Percentiles rank a stretch among this genome's conserved stretches.
Evolutionary conservation across 2,329 filamentous ascomycete species (phyloP).

Genomic region (Ceratocystiopsis sp.): DNA sequence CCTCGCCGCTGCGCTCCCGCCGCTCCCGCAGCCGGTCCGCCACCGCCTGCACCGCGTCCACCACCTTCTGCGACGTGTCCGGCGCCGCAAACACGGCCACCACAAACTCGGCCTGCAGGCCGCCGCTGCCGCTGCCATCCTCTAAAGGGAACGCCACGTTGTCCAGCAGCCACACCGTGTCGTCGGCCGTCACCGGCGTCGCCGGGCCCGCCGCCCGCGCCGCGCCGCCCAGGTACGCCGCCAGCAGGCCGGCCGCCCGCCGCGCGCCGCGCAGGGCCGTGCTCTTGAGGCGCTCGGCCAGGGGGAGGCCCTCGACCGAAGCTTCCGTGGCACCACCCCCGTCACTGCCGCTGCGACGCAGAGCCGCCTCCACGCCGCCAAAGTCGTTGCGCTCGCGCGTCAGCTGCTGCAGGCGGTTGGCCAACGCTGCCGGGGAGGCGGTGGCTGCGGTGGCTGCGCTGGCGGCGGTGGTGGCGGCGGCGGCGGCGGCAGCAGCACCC

Average conservation of each 20-base stretch:
- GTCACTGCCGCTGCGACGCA: conserved; percentile 13
- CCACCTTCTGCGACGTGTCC: conserved; percentile 49
- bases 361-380: conserved; percentile 29
- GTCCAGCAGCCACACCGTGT: conserved; percentile 79
- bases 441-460: too few relatives aligned
- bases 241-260: too few relatives aligned
- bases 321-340: too few relatives aligned
- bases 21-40: conserved; percentile 50
- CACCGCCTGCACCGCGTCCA: conserved; percentile 52
- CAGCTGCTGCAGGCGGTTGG: conserved; percentile 28
- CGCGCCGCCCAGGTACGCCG: too few relatives aligned
- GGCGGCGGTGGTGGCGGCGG: background rate
- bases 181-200: conserved; percentile 13
- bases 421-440: too few relatives aligned
- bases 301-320: too few relatives aligned
- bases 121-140: background rate
- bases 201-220: too few relatives aligned
- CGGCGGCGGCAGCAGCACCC: background rate
- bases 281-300: too few relatives aligned
- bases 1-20: too few relatives aligned
- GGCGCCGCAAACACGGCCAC: conserved; percentile 63
- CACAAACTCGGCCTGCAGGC: conserved; percentile 59
- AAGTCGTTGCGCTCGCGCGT: conserved; percentile 33
- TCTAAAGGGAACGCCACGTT: conserved; percentile 69
- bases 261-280: too few relatives aligned